phyloP scores from a whole-genome alignment of 805 yeast genomes.

The Scheffersomyces ergatensis region DNA sequence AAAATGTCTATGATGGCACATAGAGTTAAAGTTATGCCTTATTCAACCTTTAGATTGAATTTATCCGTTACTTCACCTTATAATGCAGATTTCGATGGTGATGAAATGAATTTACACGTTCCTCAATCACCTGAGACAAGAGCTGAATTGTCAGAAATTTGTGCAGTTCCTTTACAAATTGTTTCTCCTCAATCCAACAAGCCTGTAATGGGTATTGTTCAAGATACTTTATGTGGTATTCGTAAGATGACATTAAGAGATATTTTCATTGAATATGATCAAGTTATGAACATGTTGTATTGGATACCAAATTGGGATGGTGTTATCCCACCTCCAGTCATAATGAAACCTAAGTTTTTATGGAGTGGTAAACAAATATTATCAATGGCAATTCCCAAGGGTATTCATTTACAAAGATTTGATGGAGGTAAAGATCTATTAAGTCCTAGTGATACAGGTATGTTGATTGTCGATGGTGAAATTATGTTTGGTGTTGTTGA shows the following conservation, averaged over 20 bases:
- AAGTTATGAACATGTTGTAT: conserved; percentile 92
- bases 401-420: conserved; percentile 90
- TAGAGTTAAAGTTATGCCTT: conserved; percentile 97
- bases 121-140: conserved; percentile 98
- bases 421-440: conserved; percentile 83
- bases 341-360: conserved; percentile 88
- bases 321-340: conserved; percentile 92
- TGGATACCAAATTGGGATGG: conserved; percentile 99
- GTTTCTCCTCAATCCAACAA: conserved; percentile 98
- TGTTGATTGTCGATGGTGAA: conserved; percentile 94
- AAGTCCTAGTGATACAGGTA: conserved; percentile 92
- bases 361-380: conserved; percentile 98
- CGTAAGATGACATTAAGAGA: conserved; percentile 95
- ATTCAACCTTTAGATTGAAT: conserved; percentile 94
- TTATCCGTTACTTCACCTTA: conserved; percentile 98
- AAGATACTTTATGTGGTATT: conserved; percentile 96
- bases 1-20: conserved; percentile 99
- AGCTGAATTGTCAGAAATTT: conserved; percentile 90
- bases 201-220: conserved; percentile 99
- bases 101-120: conserved; percentile 98
- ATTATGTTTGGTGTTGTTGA: conserved; percentile 97
- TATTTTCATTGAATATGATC: conserved; percentile 82
- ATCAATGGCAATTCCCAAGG: conserved; percentile 91
- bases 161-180: conserved; percentile 97
- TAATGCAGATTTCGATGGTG: conserved; percentile 99